Base-by-base conservation (phyloP, 2,329 filamentous ascomycete species). In the Beauveria sp. region DNA sequence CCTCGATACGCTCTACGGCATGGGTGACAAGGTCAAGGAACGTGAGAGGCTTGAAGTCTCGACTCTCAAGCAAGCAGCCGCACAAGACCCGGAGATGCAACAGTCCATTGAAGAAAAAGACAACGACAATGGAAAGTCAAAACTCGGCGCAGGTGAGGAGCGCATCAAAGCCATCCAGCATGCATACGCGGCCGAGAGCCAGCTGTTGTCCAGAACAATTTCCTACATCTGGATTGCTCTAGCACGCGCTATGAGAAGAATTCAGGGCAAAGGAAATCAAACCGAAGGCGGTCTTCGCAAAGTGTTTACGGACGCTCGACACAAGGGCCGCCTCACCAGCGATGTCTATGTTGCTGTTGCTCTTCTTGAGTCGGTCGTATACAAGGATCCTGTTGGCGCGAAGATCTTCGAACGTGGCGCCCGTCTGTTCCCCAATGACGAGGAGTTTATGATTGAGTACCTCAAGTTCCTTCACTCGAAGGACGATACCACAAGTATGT, bases 331-430 rank as follows among this genome's bases (percentile, higher is more conserved):
- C 58, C 83, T 99, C 51, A 95, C 91, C 8, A 96, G 91, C 68
- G 95, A 98, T 71, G 91, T 97, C 6, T 99, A 99, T 71, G 90
- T 97, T 59, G 92, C 92, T 1, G 91, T 91, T 67, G 95, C 96
- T 18, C 81, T 96, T 63, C 90, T 99, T 70, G 95, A 99, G 73
- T 93, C 95, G 71, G 88, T 96, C 67, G 96, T 96, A 67, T 99
- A 99, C 75, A 95, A 96, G 70, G 95, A 98, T 69, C 85, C 88
- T 0, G 91, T 95, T 0, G 93, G 93, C 1, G 90, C 89, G 49
- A 97, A 95, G 76, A 98, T 99, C 63, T 96, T 98, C 67, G 95
- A 99, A 72, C 89, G 93, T 51, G 95, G 95, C 22, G 87, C 93
- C 65, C 95, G 91, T 70, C 80, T 99, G 14, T 99, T 98, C 70